These are phyloP conservation scores for Sphaerulina vaccinii DNA, from an alignment of 2,329 filamentous ascomycete species.

Conservation along the genomic window DNA sequence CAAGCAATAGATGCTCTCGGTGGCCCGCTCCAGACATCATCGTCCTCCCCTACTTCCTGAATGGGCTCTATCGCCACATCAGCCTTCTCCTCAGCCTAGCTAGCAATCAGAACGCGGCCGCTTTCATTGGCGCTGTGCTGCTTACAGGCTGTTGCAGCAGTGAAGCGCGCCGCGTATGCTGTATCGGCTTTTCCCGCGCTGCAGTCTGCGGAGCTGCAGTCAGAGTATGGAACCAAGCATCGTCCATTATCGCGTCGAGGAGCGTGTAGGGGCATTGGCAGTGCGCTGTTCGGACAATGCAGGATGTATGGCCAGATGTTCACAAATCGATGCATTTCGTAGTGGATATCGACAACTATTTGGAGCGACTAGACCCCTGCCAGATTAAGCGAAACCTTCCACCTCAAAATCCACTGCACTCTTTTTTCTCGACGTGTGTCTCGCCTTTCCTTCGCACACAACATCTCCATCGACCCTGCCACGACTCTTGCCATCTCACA, in stretches of 20 bases:
- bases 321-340: neutral
- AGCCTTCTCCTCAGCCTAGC: constrained; percentile 57
- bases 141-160: constrained; percentile 59
- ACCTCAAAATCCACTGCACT: neutral
- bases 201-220: constrained; percentile 53
- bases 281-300: neutral
- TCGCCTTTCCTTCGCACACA: neutral
- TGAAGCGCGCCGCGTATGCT: constrained; percentile 67
- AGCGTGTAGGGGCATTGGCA: neutral
- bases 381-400: neutral
- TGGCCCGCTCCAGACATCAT: constrained; percentile 53
- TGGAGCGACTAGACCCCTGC: neutral
- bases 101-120: constrained; percentile 43
- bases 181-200: constrained; percentile 42
- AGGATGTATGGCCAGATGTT: constrained; percentile 1
- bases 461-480: neutral
- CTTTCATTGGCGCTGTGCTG: constrained; percentile 31
- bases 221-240: constrained; percentile 76
- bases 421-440: neutral
- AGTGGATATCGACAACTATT: too few relatives aligned
- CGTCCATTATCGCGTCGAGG: constrained; percentile 51
- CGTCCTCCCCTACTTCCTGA: constrained; percentile 54
- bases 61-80: constrained; percentile 58
- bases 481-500: neutral
- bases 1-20: constrained; percentile 64